phyloP scores from a whole-genome alignment of 352 stramenopile species.

The Phytopythium vexans region DNA sequence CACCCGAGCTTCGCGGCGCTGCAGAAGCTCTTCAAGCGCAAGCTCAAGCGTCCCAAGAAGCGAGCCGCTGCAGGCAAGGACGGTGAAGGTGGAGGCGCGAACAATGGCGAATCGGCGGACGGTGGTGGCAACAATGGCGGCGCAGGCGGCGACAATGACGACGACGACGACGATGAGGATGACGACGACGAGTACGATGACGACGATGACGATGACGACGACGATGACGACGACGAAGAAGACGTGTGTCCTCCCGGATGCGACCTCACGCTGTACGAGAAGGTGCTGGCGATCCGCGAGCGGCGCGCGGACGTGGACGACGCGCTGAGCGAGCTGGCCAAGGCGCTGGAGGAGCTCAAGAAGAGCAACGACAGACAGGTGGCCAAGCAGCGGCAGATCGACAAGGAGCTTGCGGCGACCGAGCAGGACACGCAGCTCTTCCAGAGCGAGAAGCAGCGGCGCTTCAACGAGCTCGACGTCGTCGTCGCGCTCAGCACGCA shows the following conservation, averaged over 20 bases:
- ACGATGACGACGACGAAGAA: slow-evolving; percentile 91
- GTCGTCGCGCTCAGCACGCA: slow-evolving; percentile 69
- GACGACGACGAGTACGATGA: slow-evolving; percentile 68
- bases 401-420: slow-evolving; percentile 89
- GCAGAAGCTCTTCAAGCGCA: slow-evolving; percentile 90
- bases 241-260: slow-evolving; percentile 88
- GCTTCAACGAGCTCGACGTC: slow-evolving; percentile 89
- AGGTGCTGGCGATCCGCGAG: slow-evolving; percentile 89
- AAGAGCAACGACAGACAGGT: slow-evolving; percentile 82
- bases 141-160: slow-evolving; percentile 30
- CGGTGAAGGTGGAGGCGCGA: slow-evolving; percentile 31
- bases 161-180: slow-evolving; percentile 73
- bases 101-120: slow-evolving; percentile 16
- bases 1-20: slow-evolving; percentile 71
- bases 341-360: slow-evolving; percentile 87
- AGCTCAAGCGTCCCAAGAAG: slow-evolving; percentile 91
- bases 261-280: slow-evolving; percentile 90
- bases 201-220: slow-evolving; percentile 88
- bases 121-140: slow-evolving; percentile 18
- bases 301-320: slow-evolving; percentile 91
- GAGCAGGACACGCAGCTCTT: slow-evolving; percentile 89
- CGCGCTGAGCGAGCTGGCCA: slow-evolving; percentile 77
- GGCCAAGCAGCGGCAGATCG: slow-evolving; percentile 85
- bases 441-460: slow-evolving; percentile 92
- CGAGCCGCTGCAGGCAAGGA: slow-evolving; percentile 30